Evolutionary conservation across 495 filamentous ascomycete species (phyloP).

Genomic region (Aspergillus sparsus): DNA sequence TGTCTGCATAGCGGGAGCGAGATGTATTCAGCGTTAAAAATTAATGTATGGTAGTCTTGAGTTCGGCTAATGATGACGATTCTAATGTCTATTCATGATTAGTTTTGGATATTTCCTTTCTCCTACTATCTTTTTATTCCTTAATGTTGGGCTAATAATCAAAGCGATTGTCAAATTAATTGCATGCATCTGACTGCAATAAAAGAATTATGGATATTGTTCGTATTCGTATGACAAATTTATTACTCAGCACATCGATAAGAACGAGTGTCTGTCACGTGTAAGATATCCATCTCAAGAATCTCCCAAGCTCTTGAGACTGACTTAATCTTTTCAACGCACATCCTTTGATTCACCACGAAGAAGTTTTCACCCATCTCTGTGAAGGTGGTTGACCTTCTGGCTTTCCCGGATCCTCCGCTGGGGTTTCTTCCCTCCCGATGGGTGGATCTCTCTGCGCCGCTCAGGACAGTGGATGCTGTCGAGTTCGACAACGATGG

Average conservation of each 20-base stretch:
- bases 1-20: constrained; percentile 34
- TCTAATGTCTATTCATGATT: constrained; percentile 22
- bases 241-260: not conserved
- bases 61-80: constrained; percentile 15
- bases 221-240: too few species aligned
- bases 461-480: constrained; percentile 47
- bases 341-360: constrained; percentile 18
- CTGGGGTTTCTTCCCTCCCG: constrained; percentile 38
- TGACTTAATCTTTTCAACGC: constrained; percentile 13
- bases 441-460: constrained; percentile 46
- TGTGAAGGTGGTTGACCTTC: constrained; percentile 33
- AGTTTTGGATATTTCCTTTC: not conserved
- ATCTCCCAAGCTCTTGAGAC: constrained; percentile 2
- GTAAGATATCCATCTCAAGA: constrained; percentile 2
- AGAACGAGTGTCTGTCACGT: constrained; percentile 15
- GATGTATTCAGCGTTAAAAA: constrained; percentile 23
- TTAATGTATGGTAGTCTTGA: constrained; percentile 17
- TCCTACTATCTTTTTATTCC: constrained; percentile 4
- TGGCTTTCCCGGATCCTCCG: constrained; percentile 20
- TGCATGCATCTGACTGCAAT: too few species aligned
- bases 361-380: constrained; percentile 12
- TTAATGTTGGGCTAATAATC: not conserved
- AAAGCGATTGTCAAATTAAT: too few species aligned
- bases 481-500: constrained; percentile 47
- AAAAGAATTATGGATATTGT: too few species aligned